Base-by-base conservation (phyloP, 306 rosid species). In the Medicago ruthenica region DNA sequence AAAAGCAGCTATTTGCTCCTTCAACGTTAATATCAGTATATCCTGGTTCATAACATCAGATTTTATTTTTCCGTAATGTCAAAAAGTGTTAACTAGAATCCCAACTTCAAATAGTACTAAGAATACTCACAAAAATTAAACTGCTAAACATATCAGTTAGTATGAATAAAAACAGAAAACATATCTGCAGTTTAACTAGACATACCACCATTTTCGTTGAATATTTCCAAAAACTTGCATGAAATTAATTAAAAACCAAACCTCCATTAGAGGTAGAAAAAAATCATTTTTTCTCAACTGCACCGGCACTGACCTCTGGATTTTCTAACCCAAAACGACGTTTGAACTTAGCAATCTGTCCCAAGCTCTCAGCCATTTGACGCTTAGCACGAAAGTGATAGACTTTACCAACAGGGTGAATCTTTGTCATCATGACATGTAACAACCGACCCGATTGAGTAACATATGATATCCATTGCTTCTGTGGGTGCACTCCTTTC, bases 401-500 rank as follows among this genome's bases (percentile, higher is more conserved):
- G 71, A 92, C 97, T 86, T 90, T 92, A 64, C 97, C 97, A 45
- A 82, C 91, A 74, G 85, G 89, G 83, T 95, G 97, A 57, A 90
- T 85, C 84, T 92, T 95, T 78, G 97, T 86, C 97, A 90, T 92
- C 97, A 87, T 83, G 18, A 89, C 89, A 13, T 84, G 88, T 92
- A 92, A 83, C 90, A 95, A 83, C 76, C 97, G 85, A n/a, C 99
- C 99, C 9, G 79, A 87, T 86, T 90, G 97, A 13, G 97, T 95
- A 47, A 92, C 97, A 45, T 92, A 92, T 0, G 97, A 87, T 76
- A 95, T 88, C 97, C 97, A 95, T 71, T 95, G 97, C 97, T 85
- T 89, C 88, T 92, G 97, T 50, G 99, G 99, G 70, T 95, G 99
- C 41, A 85, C 2, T 8, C 97, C 99, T 84, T 95, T 95, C 93